Conservation (phyloP, 176 grass and related monocot species). For the Dendrocalamus sinicus region DNA sequence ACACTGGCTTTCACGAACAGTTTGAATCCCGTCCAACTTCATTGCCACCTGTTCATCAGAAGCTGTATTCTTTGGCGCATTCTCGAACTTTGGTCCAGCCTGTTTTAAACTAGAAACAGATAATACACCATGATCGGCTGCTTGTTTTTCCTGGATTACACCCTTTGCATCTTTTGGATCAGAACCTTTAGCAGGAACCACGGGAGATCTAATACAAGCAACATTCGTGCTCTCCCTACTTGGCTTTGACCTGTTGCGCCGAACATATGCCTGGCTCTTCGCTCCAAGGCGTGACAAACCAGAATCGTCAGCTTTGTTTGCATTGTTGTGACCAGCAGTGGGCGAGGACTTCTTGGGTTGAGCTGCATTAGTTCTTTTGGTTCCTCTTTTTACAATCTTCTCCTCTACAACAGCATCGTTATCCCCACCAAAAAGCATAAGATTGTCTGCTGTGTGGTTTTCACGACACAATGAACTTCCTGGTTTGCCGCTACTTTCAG, state of each 20-base stretch:
- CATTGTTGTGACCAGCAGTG: constrained; percentile 56
- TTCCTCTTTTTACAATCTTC: constrained; percentile 63
- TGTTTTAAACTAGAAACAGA: constrained; percentile 54
- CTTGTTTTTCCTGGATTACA: constrained; percentile 24
- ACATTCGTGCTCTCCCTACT: constrained; percentile 50
- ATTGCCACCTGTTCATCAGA: constrained; percentile 48
- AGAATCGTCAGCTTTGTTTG: constrained; percentile 70
- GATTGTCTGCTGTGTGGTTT: constrained; percentile 82
- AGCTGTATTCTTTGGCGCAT: constrained; percentile 36
- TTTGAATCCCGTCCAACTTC: constrained; percentile 46
- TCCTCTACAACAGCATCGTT: constrained; percentile 57
- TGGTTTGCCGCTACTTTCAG: constrained; percentile 77
- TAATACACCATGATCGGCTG: constrained; percentile 40
- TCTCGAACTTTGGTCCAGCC: constrained; percentile 33
- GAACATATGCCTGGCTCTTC: constrained; percentile 61
- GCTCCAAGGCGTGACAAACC: constrained; percentile 61
- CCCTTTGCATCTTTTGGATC: constrained; percentile 45
- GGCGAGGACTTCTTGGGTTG: constrained; percentile 51
- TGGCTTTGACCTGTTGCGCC: constrained; percentile 59
- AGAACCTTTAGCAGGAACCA: constrained; percentile 24
- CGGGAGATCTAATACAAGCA: constrained; percentile 51
- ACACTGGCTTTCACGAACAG: constrained; percentile 16
- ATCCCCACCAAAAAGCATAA: constrained; percentile 75
- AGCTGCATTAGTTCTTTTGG: constrained; percentile 62
- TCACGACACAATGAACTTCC: constrained; percentile 59